Percentiles rank a stretch among this genome's conserved stretches.
These are phyloP conservation scores for Hyphopichia pseudoburtonii DNA, from an alignment of 1,139 yeast species.

Conservation along the genomic window DNA sequence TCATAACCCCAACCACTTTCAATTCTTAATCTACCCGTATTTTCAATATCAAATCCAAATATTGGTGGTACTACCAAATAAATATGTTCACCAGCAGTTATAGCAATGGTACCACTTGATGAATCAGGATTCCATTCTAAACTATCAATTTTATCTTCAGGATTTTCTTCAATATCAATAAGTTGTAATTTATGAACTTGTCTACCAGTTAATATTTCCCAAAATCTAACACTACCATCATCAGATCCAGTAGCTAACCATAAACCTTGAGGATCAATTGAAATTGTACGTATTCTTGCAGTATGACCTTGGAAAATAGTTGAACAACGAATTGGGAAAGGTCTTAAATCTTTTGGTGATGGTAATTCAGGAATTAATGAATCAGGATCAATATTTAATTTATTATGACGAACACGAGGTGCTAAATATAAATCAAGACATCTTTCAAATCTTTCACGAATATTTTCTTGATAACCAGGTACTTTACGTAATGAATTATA, in stretches of 20 bases:
- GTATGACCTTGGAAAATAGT: conserved; percentile 81
- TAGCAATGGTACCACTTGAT: conserved; percentile 73
- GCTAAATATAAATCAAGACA: conserved; percentile 92
- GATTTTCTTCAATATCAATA: conserved; percentile 49
- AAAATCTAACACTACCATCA: conserved; percentile 91
- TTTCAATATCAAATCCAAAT: conserved; percentile 85
- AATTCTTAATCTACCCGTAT: conserved; percentile 71
- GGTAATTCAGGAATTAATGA: conserved; percentile 95
- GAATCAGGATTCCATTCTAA: conserved; percentile 90
- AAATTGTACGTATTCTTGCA: conserved; percentile 77
- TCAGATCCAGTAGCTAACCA: conserved; percentile 98
- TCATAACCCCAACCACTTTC: conserved; percentile 95
- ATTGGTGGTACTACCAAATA: conserved; percentile 85
- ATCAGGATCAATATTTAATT: conserved; percentile 93
- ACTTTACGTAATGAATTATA: conserved; percentile 82
- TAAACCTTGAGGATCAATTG: conserved; percentile 85
- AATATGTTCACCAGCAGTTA: conserved; percentile 78
- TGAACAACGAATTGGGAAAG: conserved; percentile 95
- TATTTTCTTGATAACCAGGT: conserved; percentile 84
- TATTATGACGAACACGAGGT: conserved; percentile 91
- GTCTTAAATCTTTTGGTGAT: conserved; percentile 93
- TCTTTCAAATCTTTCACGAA: conserved; percentile 92
- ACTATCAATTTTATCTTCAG: conserved; percentile 76
- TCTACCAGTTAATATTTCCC: conserved; percentile 96
- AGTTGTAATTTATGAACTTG: conserved; percentile 72